Evolutionary conservation across 805 yeast species (phyloP), one percentile per base, ranked within the genome.

Genomic region (Henningerozyma blattae): DNA sequence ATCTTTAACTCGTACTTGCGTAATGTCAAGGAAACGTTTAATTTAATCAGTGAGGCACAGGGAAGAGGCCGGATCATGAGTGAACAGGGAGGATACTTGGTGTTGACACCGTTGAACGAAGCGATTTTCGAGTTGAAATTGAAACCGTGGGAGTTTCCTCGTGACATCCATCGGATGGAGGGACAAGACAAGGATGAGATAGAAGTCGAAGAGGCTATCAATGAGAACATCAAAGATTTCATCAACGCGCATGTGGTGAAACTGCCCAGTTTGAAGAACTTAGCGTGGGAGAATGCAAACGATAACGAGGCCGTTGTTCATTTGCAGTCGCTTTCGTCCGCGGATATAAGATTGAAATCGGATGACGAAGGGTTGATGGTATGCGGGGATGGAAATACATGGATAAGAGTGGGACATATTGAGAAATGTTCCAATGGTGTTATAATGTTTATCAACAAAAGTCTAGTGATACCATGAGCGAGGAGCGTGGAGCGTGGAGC

Each of bases 71-170:
- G n/a, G n/a, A n/a, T n/a, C n/a, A n/a, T n/a, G n/a, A n/a, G n/a
- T n/a, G n/a, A n/a, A n/a, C n/a, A n/a, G n/a, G n/a, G n/a, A n/a
- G n/a, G n/a, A n/a, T n/a, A n/a, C n/a, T n/a, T n/a, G n/a, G 10
- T 20, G 7, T 20, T 20, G 10, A 20, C 93, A 3, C 94, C 94
- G 6, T 62, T 73, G 2, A 73, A 84, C 47, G 55, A 53, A 10
- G 87, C 84, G 3, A 62, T 84, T 38, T 58, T 58, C 22, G 56
- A 63, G 2, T 48, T 77, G 31, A 10, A 54, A 3, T 36, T 52
- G 35, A 84, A 83, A 52, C 94, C 94, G 15, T 85, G 94, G 94
- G 77, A 78, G 49, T 84, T 78, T 54, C 94, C 94, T 1, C 52
- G 48, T 6, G 46, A 61, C 4, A 60, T 72, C 13, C 62, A 62